Percentiles rank a stretch among this genome's conserved stretches.
These are phyloP conservation scores for Lipomyces kockii DNA, from an alignment of 805 yeast species.

Conservation along the genomic window DNA sequence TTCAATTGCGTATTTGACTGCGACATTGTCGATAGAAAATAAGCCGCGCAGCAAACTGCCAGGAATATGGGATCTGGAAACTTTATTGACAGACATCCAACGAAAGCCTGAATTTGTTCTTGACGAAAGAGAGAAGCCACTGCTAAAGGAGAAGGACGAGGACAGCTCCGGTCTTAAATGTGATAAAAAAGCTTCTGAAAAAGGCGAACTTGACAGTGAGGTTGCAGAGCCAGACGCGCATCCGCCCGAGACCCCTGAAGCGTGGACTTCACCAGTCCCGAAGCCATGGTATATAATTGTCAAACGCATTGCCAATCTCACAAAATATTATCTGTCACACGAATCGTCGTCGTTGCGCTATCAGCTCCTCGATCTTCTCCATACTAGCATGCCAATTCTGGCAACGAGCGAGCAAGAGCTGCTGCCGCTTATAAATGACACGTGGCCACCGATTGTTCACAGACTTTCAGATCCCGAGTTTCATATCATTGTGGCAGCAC, in stretches of 20 bases:
- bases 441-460: constrained; percentile 55
- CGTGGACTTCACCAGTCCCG: constrained; percentile 75
- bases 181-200: constrained; percentile 19
- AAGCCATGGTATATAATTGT: constrained; percentile 60
- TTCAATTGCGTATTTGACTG: constrained; percentile 4
- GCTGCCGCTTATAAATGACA: constrained; percentile 56
- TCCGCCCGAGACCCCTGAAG: constrained; percentile 42
- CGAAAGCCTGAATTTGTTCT: constrained; percentile 42
- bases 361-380: constrained; percentile 59
- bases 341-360: constrained; percentile 60
- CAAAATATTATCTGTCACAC: constrained; percentile 71
- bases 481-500: constrained; percentile 43
- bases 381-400: constrained; percentile 55
- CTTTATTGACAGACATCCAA: constrained; percentile 37
- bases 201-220: constrained; percentile 46
- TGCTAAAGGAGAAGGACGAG: constrained; percentile 15
- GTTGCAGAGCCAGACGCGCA: constrained; percentile 43
- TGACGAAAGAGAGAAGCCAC: constrained; percentile 21
- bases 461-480: constrained; percentile 44
- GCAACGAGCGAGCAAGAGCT: constrained; percentile 55
- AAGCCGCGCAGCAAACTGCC: constrained; percentile 15
- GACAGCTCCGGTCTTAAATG: background rate
- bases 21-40: constrained; percentile 17
- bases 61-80: constrained; percentile 37
- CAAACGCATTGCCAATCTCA: constrained; percentile 66